Conservation (phyloP, 805 yeast species). For the Candida parachauliodes region DNA sequence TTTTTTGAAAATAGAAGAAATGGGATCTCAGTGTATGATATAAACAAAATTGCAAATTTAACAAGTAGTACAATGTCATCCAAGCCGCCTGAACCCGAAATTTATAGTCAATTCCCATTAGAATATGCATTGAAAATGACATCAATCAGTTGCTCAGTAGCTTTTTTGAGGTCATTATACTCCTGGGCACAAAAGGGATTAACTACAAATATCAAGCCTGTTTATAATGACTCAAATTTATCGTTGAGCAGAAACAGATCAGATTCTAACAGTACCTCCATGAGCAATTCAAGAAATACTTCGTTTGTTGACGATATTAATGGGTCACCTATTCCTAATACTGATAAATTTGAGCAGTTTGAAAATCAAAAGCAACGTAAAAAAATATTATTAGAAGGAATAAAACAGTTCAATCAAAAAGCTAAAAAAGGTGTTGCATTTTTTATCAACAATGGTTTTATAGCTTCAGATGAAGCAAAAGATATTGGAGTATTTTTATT, state of each 20-base stretch:
- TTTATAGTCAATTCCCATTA: slow-evolving; percentile 56
- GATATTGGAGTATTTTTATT: slow-evolving; percentile 75
- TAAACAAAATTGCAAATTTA: slow-evolving; percentile 69
- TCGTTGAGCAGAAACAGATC: slow-evolving; percentile 23
- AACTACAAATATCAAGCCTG: slow-evolving; percentile 3
- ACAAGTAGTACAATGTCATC: slow-evolving; percentile 64
- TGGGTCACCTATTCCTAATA: slow-evolving; percentile 22
- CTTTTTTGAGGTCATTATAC: slow-evolving; percentile 73
- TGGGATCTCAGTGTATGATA: slow-evolving; percentile 70
- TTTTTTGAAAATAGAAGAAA: slow-evolving; percentile 38
- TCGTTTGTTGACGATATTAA: slow-evolving; percentile 11
- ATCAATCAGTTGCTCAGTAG: slow-evolving; percentile 75
- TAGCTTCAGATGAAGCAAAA: slow-evolving; percentile 55
- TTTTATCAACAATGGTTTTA: slow-evolving; percentile 61
- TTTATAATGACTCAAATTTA: slow-evolving; percentile 11
- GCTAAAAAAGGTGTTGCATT: slow-evolving; percentile 75
- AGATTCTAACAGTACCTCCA: slow-evolving; percentile 24
- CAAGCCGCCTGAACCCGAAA: slow-evolving; percentile 53
- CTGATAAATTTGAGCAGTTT: slow-evolving; percentile 79
- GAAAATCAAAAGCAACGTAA: slow-evolving; percentile 81
- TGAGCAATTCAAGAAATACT: slow-evolving; percentile 26
- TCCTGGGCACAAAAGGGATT: slow-evolving; percentile 78
- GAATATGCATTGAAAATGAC: slow-evolving; percentile 83
- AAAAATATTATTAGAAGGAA: slow-evolving; percentile 73
- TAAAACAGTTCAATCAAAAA: slow-evolving; percentile 75